Percentiles rank a stretch among this genome's conserved stretches.
Conservation (phyloP, 805 yeast genomes). For the Zygosaccharomyces bisporus region DNA sequence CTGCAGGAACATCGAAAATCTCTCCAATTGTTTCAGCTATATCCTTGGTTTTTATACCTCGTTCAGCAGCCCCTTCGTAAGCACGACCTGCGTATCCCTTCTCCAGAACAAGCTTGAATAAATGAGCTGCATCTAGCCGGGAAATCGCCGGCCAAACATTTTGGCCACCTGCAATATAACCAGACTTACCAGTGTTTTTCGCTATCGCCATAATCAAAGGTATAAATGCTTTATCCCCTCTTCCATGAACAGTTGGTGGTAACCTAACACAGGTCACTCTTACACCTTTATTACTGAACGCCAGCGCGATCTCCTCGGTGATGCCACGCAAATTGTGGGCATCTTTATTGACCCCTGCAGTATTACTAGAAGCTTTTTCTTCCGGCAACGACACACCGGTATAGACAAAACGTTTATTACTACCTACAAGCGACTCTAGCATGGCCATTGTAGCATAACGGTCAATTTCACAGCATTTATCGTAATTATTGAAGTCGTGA, state of each 20-base stretch:
- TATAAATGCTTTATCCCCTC: constrained; percentile 30
- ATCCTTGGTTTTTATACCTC: constrained; percentile 21
- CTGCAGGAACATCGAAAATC: constrained; percentile 15
- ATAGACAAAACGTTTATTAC: constrained; percentile 31
- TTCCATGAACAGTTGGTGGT: constrained; percentile 38
- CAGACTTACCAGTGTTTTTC: constrained; percentile 33
- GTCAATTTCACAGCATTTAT: constrained; percentile 25
- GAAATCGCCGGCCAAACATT: constrained; percentile 36
- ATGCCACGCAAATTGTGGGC: constrained; percentile 11
- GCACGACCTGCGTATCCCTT: constrained; percentile 27
- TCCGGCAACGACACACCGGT: constrained; percentile 17
- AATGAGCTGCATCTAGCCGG: constrained; percentile 34
- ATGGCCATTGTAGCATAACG: constrained; percentile 31
- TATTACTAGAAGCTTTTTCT: constrained; percentile 14
- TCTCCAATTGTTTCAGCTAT: constrained; percentile 32
- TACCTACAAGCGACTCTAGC: constrained; percentile 29
- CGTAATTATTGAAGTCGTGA: constrained; percentile 31
- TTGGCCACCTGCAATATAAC: constrained; percentile 38
- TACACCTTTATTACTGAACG: constrained; percentile 29
- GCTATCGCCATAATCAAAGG: constrained; percentile 28
- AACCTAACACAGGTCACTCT: constrained; percentile 29
- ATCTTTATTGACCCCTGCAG: not conserved
- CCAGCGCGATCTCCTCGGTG: constrained; percentile 17
- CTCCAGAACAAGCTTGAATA: constrained; percentile 31
- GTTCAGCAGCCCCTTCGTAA: constrained; percentile 30